These are phyloP conservation scores for Tephrocybe sp. DNA, from an alignment of 768 basidiomycete genomes.

Conservation along the genomic window DNA sequence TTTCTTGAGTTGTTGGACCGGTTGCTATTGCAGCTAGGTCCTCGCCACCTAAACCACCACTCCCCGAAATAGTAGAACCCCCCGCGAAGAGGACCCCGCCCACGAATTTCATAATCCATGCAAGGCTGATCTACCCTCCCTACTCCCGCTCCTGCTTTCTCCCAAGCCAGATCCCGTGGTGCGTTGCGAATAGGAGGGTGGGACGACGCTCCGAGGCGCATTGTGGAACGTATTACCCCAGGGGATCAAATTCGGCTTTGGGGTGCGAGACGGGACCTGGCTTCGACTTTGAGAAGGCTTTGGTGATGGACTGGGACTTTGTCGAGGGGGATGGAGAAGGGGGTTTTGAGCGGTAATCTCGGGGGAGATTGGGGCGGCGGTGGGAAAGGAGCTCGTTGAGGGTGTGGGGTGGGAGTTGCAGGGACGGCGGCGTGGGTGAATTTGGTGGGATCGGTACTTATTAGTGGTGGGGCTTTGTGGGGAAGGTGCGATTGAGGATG, in stretches of 20 bases:
- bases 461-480: conserved; percentile 30
- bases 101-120: conserved; percentile 66
- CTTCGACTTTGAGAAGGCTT: no score
- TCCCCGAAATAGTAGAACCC: conserved; percentile 37
- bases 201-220: conserved; percentile 60
- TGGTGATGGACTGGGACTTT: neutral
- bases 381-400: neutral
- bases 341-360: neutral
- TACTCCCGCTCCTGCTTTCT: neutral
- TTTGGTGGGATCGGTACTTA: conserved; percentile 31
- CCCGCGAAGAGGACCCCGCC: conserved; percentile 59
- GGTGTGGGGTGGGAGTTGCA: conserved; percentile 86
- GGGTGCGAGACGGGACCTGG: conserved; percentile 11
- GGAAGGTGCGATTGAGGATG: conserved; percentile 4
- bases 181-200: conserved; percentile 23
- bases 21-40: no score
- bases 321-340: neutral
- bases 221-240: conserved; percentile 85
- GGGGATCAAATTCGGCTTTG: conserved; percentile 78
- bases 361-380: neutral
- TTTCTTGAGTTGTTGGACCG: no score
- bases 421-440: conserved; percentile 63
- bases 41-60: neutral
- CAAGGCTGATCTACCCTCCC: conserved; percentile 39
- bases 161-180: neutral